These are phyloP conservation scores for Nicotiana otophora DNA, from an alignment of 257 asterid species.

Conservation along the genomic window DNA sequence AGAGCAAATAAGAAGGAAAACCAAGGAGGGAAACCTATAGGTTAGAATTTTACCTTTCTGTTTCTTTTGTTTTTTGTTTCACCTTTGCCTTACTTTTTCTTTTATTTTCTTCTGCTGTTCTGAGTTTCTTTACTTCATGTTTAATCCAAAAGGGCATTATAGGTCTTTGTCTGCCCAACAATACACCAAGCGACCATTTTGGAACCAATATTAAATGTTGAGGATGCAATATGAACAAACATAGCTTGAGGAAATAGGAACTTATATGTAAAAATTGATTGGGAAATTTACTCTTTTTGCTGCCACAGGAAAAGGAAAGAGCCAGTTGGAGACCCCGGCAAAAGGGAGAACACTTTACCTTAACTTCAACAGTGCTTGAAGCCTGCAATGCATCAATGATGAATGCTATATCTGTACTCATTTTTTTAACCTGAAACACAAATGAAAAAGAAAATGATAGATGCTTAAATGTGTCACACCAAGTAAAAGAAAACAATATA, in stretches of 20 bases:
- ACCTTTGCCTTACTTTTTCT: background rate
- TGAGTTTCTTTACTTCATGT: background rate
- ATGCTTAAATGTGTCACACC: slow-evolving; percentile 4
- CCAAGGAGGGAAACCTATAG: background rate
- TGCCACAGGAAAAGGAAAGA: slow-evolving; percentile 1
- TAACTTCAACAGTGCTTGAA: slow-evolving; percentile 78
- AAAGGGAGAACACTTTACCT: slow-evolving; percentile 40
- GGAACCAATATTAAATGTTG: background rate
- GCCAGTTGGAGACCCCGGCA: background rate
- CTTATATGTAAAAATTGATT: background rate
- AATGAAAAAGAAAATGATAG: slow-evolving; percentile 1
- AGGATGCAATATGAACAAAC: background rate
- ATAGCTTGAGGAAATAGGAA: background rate
- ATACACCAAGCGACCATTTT: background rate
- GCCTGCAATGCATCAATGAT: slow-evolving; percentile 70
- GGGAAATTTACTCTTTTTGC: background rate
- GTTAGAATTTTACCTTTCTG: background rate
- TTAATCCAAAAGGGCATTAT: background rate
- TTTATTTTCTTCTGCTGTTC: background rate
- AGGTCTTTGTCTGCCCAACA: background rate
- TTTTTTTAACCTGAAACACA: slow-evolving; percentile 59
- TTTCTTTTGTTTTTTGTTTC: background rate
- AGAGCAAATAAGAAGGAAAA: background rate
- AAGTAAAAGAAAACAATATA: background rate
- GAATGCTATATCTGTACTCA: slow-evolving; percentile 65